These are phyloP conservation scores for Pseudoscleropodium purum DNA, from an alignment of 225 moss, liverwort and hornwort genomes.

Conservation along the genomic window DNA sequence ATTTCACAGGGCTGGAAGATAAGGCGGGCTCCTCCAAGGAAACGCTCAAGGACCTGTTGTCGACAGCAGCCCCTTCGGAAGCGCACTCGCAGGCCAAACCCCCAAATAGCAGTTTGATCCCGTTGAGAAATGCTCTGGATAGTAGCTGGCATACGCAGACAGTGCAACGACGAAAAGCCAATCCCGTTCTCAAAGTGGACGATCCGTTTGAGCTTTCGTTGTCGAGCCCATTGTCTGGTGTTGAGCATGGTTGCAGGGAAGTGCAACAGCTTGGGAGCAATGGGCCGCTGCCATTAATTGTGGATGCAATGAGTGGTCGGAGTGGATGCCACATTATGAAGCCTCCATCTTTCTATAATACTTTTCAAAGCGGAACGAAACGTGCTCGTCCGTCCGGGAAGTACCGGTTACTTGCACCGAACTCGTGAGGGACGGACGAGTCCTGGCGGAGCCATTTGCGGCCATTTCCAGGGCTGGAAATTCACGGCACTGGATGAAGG, in stretches of 20 bases:
- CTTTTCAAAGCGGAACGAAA: neutral
- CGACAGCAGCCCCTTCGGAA: neutral
- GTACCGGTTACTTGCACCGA: constrained; percentile 1
- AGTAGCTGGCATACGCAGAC: neutral
- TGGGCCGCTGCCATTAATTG: neutral
- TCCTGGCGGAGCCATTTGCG: neutral
- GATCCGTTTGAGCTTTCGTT: constrained; percentile 38
- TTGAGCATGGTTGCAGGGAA: constrained; percentile 2
- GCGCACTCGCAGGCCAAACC: neutral
- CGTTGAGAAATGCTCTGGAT: neutral
- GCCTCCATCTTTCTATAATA: neutral
- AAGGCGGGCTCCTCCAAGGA: neutral
- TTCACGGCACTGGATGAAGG: neutral
- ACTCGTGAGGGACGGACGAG: neutral
- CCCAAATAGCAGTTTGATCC: neutral
- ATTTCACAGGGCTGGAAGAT: neutral
- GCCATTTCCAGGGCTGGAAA: neutral
- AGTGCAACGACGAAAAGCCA: neutral
- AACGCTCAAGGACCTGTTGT: constrained; percentile 21
- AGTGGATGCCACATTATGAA: neutral
- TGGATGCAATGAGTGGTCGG: neutral
- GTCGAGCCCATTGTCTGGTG: constrained; percentile 20
- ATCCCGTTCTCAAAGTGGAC: constrained; percentile 4
- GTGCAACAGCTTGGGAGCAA: neutral
- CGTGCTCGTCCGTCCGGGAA: neutral